Evolutionary conservation across 2,329 filamentous ascomycete genomes (phyloP).

Genomic region (Trichophyton equinum): DNA sequence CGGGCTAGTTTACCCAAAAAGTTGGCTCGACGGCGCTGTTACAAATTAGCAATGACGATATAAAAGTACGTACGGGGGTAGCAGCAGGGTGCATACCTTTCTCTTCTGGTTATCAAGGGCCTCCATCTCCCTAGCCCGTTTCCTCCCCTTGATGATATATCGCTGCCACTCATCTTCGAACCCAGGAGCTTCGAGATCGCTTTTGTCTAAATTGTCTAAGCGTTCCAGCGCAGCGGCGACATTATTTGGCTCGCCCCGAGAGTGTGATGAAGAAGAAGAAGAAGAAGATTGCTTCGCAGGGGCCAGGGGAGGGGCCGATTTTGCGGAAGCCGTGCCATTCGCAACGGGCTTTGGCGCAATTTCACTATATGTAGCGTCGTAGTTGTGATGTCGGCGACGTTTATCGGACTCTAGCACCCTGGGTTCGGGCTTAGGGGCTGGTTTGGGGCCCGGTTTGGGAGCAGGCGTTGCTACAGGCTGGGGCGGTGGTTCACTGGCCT

Average conservation of each 20-base stretch:
- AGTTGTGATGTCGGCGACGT: constrained; percentile 17
- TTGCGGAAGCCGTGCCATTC: constrained; percentile 18
- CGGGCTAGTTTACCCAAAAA: constrained; percentile 44
- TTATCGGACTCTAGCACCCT: constrained; percentile 18
- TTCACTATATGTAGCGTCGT: constrained; percentile 15
- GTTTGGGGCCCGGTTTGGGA: neutral
- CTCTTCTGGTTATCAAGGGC: constrained; percentile 51
- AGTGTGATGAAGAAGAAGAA: constrained; percentile 35
- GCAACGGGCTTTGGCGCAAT: constrained; percentile 13
- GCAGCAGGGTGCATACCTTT: constrained; percentile 41
- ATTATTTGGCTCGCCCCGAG: constrained; percentile 49
- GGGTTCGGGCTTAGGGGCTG: constrained; percentile 16
- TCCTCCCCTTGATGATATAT: constrained; percentile 45
- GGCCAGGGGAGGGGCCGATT: constrained; percentile 13
- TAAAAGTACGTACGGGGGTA: neutral
- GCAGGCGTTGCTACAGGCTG: constrained; percentile 16
- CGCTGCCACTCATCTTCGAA: constrained; percentile 42
- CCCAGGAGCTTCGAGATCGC: constrained; percentile 43
- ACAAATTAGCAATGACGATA: neutral
- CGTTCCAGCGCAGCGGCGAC: constrained; percentile 54
- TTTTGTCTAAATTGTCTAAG: constrained; percentile 45
- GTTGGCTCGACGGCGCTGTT: constrained; percentile 47
- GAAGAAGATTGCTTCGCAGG: constrained; percentile 41
- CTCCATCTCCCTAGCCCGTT: constrained; percentile 57
- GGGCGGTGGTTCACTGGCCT: constrained; percentile 16